These are phyloP conservation scores for Inga laurina DNA, from an alignment of 306 rosid species.

Conservation along the genomic window DNA sequence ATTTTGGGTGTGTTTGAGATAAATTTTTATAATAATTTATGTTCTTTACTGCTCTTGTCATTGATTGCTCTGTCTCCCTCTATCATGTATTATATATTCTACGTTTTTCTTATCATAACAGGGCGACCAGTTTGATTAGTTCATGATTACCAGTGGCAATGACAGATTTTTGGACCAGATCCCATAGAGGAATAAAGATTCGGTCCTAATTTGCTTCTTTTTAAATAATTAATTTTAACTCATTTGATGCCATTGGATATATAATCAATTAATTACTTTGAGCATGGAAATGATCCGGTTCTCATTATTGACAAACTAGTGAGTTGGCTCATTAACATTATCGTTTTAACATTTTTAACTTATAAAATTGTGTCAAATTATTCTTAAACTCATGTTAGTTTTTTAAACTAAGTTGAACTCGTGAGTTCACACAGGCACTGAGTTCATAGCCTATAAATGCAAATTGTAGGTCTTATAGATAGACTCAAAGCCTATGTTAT, in stretches of 20 bases:
- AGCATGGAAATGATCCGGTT: background rate
- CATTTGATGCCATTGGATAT: background rate
- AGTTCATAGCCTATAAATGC: too few species aligned
- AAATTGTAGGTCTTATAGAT: too few species aligned
- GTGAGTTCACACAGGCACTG: too few species aligned
- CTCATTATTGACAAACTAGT: too few species aligned
- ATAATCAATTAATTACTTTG: background rate
- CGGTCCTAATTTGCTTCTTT: conserved; percentile 37
- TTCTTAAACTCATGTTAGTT: too few species aligned
- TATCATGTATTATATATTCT: conserved; percentile 12
- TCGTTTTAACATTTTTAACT: too few species aligned
- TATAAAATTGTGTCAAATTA: too few species aligned
- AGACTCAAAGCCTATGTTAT: too few species aligned
- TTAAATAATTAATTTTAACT: background rate
- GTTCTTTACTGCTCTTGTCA: conserved; percentile 63
- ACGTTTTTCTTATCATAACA: conserved; percentile 21
- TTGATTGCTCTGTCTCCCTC: conserved; percentile 53
- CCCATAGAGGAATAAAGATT: conserved; percentile 24
- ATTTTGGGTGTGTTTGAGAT: conserved; percentile 29
- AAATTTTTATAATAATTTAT: conserved; percentile 44
- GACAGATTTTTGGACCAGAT: background rate
- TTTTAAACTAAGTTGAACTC: too few species aligned
- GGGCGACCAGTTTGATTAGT: background rate
- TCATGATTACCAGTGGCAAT: background rate
- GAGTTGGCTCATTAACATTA: too few species aligned